phyloP scores from a whole-genome alignment of 164 flowering plant species.

The Stephania cephalantha region DNA sequence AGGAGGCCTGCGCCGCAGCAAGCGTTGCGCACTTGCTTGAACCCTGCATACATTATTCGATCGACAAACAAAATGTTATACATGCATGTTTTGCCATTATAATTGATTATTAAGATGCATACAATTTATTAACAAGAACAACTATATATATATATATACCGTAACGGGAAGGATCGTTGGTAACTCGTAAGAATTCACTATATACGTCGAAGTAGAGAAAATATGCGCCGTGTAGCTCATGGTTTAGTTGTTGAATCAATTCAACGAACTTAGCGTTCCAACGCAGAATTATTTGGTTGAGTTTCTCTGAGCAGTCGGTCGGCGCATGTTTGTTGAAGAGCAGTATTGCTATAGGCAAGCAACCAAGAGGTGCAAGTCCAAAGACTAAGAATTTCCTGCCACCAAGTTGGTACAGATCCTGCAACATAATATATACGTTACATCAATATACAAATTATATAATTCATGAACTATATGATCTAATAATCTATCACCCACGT shows the following conservation, averaged over 20 bases:
- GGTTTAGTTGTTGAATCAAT: constrained; percentile 5
- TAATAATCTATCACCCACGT: too few relatives aligned
- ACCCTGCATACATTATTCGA: constrained; percentile 6
- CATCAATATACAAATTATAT: too few relatives aligned
- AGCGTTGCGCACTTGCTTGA: constrained; percentile 2
- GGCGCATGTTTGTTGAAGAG: not conserved
- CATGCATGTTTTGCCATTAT: too few relatives aligned
- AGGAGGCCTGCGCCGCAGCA: constrained; percentile 4
- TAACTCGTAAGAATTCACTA: not conserved
- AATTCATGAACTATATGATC: too few relatives aligned
- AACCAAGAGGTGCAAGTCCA: constrained; percentile 15
- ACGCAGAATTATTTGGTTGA: not conserved
- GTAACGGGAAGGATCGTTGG: constrained; percentile 1
- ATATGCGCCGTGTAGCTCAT: not conserved
- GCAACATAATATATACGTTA: not conserved
- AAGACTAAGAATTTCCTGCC: constrained; percentile 11
- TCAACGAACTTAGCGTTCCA: constrained; percentile 3
- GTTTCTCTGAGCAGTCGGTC: not conserved
- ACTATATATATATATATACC: not conserved
- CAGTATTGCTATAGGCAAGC: constrained; percentile 2
- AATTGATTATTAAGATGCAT: too few relatives aligned
- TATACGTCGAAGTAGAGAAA: constrained; percentile 10
- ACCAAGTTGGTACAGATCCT: constrained; percentile 9
- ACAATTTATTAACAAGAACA: too few relatives aligned
- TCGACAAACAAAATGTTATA: too few relatives aligned